Evolutionary conservation across 2,329 filamentous ascomycete genomes (phyloP).

Genomic region (Fusarium compactum): DNA sequence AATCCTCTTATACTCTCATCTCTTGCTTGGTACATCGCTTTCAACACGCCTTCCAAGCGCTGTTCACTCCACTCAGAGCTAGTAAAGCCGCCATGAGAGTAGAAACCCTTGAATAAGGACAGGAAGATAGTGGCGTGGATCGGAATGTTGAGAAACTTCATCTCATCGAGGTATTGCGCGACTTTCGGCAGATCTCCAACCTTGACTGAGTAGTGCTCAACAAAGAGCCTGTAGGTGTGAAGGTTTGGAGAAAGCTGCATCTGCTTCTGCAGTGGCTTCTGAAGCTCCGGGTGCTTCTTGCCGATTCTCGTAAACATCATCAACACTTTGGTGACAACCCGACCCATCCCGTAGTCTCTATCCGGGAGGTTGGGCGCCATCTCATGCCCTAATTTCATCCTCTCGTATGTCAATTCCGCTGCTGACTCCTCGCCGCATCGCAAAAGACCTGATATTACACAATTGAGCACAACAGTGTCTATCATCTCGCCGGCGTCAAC

Average conservation of each 20-base stretch:
- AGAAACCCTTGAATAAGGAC: constrained; percentile 85
- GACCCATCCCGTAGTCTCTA: constrained; percentile 60
- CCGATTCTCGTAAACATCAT: constrained; percentile 69
- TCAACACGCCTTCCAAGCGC: constrained; percentile 76
- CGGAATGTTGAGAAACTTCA: constrained; percentile 75
- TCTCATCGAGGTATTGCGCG: constrained; percentile 80
- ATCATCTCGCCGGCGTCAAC: constrained; percentile 89
- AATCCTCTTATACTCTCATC: constrained; percentile 61
- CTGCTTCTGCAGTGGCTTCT: constrained; percentile 66
- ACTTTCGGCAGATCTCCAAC: constrained; percentile 80
- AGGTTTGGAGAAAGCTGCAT: constrained; percentile 79
- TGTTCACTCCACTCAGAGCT: constrained; percentile 78
- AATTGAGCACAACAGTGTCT: constrained; percentile 88
- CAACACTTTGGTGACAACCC: constrained; percentile 66
- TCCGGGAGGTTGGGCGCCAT: constrained; percentile 56
- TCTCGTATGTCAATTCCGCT: constrained; percentile 83
- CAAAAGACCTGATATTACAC: constrained; percentile 83
- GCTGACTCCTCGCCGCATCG: constrained; percentile 79
- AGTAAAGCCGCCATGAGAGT: constrained; percentile 72
- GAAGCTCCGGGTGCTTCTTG: constrained; percentile 67
- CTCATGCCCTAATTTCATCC: constrained; percentile 78
- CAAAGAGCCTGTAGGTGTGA: constrained; percentile 82
- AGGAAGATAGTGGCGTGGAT: constrained; percentile 83
- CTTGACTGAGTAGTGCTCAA: constrained; percentile 77
- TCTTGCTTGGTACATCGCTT: constrained; percentile 69